Conservation (phyloP, 1,139 yeast species). For the Oligophagozyma castellii region DNA sequence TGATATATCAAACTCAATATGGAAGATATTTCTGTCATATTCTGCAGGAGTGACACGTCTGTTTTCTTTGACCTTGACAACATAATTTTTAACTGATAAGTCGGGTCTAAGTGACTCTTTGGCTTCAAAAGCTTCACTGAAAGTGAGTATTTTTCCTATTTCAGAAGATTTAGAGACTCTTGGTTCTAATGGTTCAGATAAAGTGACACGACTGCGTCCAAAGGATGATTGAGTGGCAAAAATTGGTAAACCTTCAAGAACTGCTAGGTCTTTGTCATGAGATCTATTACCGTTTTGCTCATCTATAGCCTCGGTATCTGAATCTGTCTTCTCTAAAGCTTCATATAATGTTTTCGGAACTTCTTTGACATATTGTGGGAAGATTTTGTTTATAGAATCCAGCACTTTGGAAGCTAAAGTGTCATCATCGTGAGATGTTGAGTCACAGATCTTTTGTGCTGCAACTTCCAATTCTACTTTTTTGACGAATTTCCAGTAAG, state of each 20-base stretch:
- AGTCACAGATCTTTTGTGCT: constrained; percentile 67
- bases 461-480: constrained; percentile 45
- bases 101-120: constrained; percentile 67
- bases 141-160: constrained; percentile 57
- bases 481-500: constrained; percentile 61
- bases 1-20: constrained; percentile 81
- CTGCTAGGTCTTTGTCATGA: constrained; percentile 8
- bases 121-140: constrained; percentile 65
- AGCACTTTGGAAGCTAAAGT: constrained; percentile 1
- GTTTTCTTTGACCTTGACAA: constrained; percentile 84
- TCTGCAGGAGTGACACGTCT: constrained; percentile 84
- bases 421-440: constrained; percentile 55
- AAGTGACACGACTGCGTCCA: constrained; percentile 39
- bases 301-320: too few species aligned
- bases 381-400: constrained; percentile 2
- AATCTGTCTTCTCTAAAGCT: constrained; percentile 12
- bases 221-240: constrained; percentile 50
- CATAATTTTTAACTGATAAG: constrained; percentile 69
- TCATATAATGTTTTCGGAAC: constrained; percentile 4
- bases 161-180: constrained; percentile 37
- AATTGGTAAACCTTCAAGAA: constrained; percentile 28
- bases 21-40: constrained; percentile 92
- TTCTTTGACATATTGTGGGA: constrained; percentile 19
- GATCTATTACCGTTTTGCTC: constrained; percentile 20
- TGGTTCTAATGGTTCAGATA: constrained; percentile 21